A percentile compares a stretch with the other conserved stretches of the same genome.
Evolutionary conservation across 2,329 filamentous ascomycete genomes (phyloP).

Genomic region (Neonectria faginata): DNA sequence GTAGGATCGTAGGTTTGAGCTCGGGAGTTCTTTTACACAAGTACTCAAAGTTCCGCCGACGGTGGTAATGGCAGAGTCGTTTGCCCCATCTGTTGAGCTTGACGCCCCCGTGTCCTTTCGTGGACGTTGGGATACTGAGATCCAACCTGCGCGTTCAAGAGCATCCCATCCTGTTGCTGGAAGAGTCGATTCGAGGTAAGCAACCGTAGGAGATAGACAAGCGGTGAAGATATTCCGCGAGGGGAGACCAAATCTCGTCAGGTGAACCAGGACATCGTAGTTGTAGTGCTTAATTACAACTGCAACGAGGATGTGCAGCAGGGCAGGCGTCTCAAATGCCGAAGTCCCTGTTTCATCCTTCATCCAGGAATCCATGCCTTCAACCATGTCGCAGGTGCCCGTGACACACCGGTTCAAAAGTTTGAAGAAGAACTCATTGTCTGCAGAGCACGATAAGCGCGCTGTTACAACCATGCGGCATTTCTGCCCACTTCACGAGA

Average conservation of each 20-base stretch:
- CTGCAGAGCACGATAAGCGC: not conserved
- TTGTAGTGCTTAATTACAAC: slow-evolving; percentile 28
- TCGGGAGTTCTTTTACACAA: slow-evolving; percentile 7
- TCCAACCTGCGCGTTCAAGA: slow-evolving; percentile 7
- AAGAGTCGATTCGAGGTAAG: not conserved
- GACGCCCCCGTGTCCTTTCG: not conserved
- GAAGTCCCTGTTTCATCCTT: slow-evolving; percentile 22
- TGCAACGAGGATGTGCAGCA: slow-evolving; percentile 19
- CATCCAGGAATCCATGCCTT: slow-evolving; percentile 17
- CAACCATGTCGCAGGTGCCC: slow-evolving; percentile 14
- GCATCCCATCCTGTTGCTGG: slow-evolving; percentile 3
- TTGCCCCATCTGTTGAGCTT: too few species aligned
- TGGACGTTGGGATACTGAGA: not conserved
- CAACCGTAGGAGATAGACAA: not conserved
- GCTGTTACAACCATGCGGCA: not conserved
- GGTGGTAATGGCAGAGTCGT: not conserved
- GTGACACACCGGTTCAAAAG: slow-evolving; percentile 23
- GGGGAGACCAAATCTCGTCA: not conserved
- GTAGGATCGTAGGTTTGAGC: slow-evolving; percentile 5
- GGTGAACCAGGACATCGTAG: slow-evolving; percentile 4
- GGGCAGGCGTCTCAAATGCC: slow-evolving; percentile 6
- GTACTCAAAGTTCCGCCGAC: not conserved
- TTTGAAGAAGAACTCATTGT: slow-evolving; percentile 15
- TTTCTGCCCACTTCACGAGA: not conserved
- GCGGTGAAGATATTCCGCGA: slow-evolving; percentile 1